Conservation (phyloP, 2,329 filamentous ascomycete genomes). For the Colletotrichum godetiae region DNA sequence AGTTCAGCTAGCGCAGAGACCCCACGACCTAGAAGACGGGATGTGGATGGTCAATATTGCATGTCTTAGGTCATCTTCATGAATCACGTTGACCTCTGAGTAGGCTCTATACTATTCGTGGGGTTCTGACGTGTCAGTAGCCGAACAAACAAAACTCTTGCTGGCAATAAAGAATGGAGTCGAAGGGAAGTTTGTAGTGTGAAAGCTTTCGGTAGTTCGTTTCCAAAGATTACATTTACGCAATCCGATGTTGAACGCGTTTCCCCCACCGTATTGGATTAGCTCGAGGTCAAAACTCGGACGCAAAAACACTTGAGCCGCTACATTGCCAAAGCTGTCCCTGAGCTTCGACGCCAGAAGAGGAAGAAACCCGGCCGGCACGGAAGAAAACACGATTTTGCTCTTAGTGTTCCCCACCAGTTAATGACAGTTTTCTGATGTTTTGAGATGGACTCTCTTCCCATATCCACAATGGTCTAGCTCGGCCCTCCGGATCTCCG, state of each 20-base stretch:
- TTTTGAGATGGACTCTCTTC: not conserved
- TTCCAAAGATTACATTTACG: not conserved
- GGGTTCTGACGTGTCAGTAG: not conserved
- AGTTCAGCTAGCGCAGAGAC: not conserved
- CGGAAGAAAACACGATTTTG: not conserved
- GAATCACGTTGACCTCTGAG: not conserved
- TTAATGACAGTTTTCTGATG: not conserved
- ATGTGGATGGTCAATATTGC: not conserved
- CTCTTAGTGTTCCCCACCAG: not conserved
- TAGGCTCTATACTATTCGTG: not conserved
- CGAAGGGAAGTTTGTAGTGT: not conserved
- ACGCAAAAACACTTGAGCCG: not conserved
- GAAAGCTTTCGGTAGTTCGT: not conserved
- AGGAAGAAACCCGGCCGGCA: not conserved
- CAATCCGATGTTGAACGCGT: not conserved
- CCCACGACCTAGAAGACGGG: not conserved
- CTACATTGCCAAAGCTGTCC: not conserved
- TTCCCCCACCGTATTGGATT: not conserved
- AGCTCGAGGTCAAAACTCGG: not conserved
- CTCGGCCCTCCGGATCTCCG: not conserved
- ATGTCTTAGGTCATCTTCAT: not conserved
- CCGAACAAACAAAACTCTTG: not conserved
- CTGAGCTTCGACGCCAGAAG: not conserved
- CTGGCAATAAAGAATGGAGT: not conserved
- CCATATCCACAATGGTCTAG: not conserved